Evolutionary conservation across 164 flowering plant genomes (phyloP), one percentile per base, ranked within the genome.

Genomic region (Paratinospora sagittata): DNA sequence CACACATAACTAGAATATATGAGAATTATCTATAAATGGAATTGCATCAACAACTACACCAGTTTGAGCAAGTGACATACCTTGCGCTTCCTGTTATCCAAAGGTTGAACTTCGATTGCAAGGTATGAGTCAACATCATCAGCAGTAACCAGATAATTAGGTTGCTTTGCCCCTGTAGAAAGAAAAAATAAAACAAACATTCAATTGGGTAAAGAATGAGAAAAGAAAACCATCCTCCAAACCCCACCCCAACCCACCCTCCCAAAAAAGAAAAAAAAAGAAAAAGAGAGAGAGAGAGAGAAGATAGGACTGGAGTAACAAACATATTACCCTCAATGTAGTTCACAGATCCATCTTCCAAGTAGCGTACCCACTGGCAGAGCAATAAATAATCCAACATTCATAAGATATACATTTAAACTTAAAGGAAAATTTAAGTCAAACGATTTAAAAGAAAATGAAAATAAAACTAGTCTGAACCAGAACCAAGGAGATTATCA

Each of bases 71-170:
- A 78, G 52, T 17, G 7, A 33, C n/a, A 49, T 82, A 95, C 99
- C 98, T 91, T 91, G 66, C 99, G 91, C 74, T 89, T 95, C 79
- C 96, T 81, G 75, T 92, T 77, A 85, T 95, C 99, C 70, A 95
- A 81, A 66, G 99, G 99, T 82, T 91, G 96, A 74, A 92, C 94
- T 87, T 95, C 96, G 76, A 95, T 91, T 34, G 97, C 94, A 74
- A 95, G 95, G 71, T 83, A 85, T 7, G 90, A 81, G 64, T 92
- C 89, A 76, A 95, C 93, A 77, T 95, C 99, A 86, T 95, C 99
- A 74, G 99, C 99, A 70, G 94, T 92, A 45, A 95, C 88, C 74
- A 87, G 83, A 80, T 95, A 92, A 68, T 68, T 85, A 69, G 99
- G 98, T 80, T 92, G 93, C 80, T 95, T 91, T 72, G 99, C 99